Percentiles rank a stretch among this genome's conserved stretches.
Evolutionary conservation across 495 filamentous ascomycete species (phyloP).

Genomic region (Aspergillus incahuasiensis): DNA sequence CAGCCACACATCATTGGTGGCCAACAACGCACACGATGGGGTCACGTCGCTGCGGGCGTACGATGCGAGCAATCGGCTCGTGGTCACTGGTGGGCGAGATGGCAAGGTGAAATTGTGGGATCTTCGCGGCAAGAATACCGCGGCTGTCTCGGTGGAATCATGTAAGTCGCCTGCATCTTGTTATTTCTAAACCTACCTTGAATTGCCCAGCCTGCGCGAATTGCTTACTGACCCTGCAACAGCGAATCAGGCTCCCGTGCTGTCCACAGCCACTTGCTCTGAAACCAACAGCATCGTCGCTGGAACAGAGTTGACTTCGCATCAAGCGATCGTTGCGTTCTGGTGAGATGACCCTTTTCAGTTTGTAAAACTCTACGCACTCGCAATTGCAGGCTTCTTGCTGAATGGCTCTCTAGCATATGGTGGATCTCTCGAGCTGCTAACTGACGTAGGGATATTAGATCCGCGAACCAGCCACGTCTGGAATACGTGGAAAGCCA

Average conservation of each 20-base stretch:
- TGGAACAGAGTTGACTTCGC: constrained; percentile 73
- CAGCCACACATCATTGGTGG: constrained; percentile 29
- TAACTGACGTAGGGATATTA: constrained; percentile 58
- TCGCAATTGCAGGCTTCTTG: not conserved
- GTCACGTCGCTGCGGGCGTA: constrained; percentile 43
- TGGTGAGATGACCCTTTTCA: constrained; percentile 51
- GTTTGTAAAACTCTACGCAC: not conserved
- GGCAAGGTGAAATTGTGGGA: constrained; percentile 47
- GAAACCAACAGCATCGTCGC: constrained; percentile 59
- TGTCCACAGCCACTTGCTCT: constrained; percentile 63
- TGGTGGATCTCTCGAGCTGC: constrained; percentile 26
- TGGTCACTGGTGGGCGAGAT: constrained; percentile 47
- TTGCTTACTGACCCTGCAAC: constrained; percentile 10
- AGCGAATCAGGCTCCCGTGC: constrained; percentile 49
- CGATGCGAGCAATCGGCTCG: constrained; percentile 25
- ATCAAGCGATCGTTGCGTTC: constrained; percentile 65
- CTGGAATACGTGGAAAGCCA: constrained; percentile 78
- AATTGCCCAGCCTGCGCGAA: not conserved
- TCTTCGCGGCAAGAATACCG: constrained; percentile 27
- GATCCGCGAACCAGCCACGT: constrained; percentile 49
- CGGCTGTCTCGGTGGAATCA: constrained; percentile 36
- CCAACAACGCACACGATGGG: constrained; percentile 31
- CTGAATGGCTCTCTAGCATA: constrained; percentile 1
- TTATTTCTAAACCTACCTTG: not conserved
- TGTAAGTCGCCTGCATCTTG: constrained; percentile 26